phyloP scores from a whole-genome alignment of 192 early-diverging fungal genomes.

The Allomyces javanicus region DNA sequence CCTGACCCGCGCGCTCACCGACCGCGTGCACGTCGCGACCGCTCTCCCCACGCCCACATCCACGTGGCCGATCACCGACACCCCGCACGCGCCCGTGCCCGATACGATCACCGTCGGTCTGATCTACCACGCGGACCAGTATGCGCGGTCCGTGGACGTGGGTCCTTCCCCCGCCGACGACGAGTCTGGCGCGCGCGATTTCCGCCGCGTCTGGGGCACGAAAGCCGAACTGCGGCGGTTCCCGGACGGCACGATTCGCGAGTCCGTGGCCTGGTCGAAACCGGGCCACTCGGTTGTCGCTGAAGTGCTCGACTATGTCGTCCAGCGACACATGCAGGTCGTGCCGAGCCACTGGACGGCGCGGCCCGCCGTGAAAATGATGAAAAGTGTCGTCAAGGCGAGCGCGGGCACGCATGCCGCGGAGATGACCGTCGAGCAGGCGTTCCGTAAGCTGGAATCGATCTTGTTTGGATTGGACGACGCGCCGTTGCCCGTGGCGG shows the following conservation, averaged over 20 bases:
- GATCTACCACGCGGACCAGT: constrained; percentile 42
- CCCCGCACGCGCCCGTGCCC: neutral
- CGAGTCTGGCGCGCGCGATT: constrained; percentile 34
- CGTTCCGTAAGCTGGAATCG: constrained; percentile 11
- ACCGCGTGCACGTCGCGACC: constrained; percentile 23
- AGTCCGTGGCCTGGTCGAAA: constrained; percentile 62
- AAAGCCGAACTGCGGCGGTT: constrained; percentile 74
- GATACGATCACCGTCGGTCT: constrained; percentile 39
- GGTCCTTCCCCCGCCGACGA: constrained; percentile 66
- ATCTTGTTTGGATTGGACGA: constrained; percentile 14
- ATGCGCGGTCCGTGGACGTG: constrained; percentile 57
- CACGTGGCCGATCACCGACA: constrained; percentile 20
- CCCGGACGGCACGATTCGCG: constrained; percentile 75
- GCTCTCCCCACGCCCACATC: constrained; percentile 13
- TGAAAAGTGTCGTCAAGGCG: constrained; percentile 5
- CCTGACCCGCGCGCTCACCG: constrained; percentile 23
- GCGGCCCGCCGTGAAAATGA: constrained; percentile 6
- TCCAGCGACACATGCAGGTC: constrained; percentile 45
- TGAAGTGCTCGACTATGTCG: constrained; percentile 54
- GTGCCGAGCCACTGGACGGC: constrained; percentile 13
- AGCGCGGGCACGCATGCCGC: constrained; percentile 2
- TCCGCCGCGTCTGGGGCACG: constrained; percentile 76
- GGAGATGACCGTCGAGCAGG: constrained; percentile 1
- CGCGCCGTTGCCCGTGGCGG: constrained; percentile 17
- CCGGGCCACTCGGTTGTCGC: constrained; percentile 52